phyloP scores from a whole-genome alignment of 257 asterid species.

The Haberlea rhodopensis region DNA sequence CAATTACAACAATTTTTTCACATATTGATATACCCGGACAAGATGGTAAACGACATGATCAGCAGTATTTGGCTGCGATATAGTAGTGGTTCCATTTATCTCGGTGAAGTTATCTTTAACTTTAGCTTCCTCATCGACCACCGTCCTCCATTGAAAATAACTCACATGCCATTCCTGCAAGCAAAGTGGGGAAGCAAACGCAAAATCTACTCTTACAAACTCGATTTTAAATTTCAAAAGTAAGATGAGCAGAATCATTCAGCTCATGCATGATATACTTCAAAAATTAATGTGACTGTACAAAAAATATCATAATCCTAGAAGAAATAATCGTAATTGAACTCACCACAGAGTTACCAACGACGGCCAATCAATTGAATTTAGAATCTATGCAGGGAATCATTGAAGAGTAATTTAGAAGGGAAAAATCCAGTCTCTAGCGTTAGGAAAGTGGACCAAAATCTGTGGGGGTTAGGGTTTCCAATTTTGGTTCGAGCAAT shows the following conservation, averaged over 20 bases:
- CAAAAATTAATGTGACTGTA: not conserved
- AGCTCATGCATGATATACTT: slow-evolving; percentile 17
- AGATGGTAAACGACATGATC: slow-evolving; percentile 86
- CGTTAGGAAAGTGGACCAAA: not conserved
- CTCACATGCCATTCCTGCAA: slow-evolving; percentile 44
- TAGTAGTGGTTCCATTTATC: slow-evolving; percentile 13
- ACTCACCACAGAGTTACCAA: too few relatives aligned
- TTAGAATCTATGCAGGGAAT: not conserved
- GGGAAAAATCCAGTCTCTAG: slow-evolving; percentile 21
- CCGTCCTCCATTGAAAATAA: slow-evolving; percentile 51
- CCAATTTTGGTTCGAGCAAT: slow-evolving; percentile 33
- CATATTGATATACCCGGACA: slow-evolving; percentile 53
- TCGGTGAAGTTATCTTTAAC: slow-evolving; percentile 34
- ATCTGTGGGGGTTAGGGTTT: slow-evolving; percentile 18
- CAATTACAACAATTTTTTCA: not conserved
- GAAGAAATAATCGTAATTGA: slow-evolving; percentile 12
- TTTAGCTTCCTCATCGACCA: slow-evolving; percentile 43
- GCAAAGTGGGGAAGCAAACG: slow-evolving; percentile 35
- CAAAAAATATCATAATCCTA: slow-evolving; percentile 1
- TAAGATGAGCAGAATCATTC: slow-evolving; percentile 15
- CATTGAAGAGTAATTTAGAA: not conserved
- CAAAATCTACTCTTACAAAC: slow-evolving; percentile 9
- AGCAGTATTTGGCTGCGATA: slow-evolving; percentile 34
- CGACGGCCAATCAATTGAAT: slow-evolving; percentile 24
- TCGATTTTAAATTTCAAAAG: slow-evolving; percentile 13